phyloP scores from a whole-genome alignment of 805 yeast species.

The Suhomyces pyralidae region DNA sequence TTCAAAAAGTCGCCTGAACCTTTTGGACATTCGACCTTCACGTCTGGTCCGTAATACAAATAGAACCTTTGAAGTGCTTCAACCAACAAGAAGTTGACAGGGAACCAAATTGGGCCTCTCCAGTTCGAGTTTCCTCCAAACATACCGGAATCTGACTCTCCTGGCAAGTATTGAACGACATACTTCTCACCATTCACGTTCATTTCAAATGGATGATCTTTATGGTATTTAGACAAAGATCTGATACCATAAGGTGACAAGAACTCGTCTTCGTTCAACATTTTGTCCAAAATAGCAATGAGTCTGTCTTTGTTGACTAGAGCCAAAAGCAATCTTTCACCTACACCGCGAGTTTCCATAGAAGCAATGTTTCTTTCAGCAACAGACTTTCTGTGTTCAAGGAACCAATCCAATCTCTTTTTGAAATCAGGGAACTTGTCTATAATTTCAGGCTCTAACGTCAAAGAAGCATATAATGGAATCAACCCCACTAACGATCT shows the following conservation, averaged over 20 bases:
- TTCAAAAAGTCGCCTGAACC: constrained; percentile 75
- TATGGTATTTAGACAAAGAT: constrained; percentile 83
- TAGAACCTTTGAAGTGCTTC: constrained; percentile 86
- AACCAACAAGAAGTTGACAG: constrained; percentile 79
- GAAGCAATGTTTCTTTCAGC: constrained; percentile 84
- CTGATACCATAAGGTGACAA: constrained; percentile 82
- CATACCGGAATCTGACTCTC: constrained; percentile 88
- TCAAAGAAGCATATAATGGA: constrained; percentile 85
- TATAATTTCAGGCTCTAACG: constrained; percentile 80
- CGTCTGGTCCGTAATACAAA: constrained; percentile 80
- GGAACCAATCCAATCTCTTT: constrained; percentile 80
- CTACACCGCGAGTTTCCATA: constrained; percentile 75
- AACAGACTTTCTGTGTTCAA: constrained; percentile 62
- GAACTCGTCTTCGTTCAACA: constrained; percentile 86
- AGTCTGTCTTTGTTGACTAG: constrained; percentile 79
- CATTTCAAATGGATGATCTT: constrained; percentile 80
- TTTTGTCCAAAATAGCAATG: constrained; percentile 66
- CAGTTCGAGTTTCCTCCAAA: constrained; percentile 97
- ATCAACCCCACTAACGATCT: constrained; percentile 88
- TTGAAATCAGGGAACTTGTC: constrained; percentile 78
- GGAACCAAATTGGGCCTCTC: constrained; percentile 98
- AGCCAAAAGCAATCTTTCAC: constrained; percentile 75
- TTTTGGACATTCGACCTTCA: constrained; percentile 84
- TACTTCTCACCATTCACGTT: constrained; percentile 73
- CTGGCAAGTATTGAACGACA: constrained; percentile 73